Base-by-base conservation (phyloP, 495 filamentous ascomycete genomes). In the Penicillium lividum region DNA sequence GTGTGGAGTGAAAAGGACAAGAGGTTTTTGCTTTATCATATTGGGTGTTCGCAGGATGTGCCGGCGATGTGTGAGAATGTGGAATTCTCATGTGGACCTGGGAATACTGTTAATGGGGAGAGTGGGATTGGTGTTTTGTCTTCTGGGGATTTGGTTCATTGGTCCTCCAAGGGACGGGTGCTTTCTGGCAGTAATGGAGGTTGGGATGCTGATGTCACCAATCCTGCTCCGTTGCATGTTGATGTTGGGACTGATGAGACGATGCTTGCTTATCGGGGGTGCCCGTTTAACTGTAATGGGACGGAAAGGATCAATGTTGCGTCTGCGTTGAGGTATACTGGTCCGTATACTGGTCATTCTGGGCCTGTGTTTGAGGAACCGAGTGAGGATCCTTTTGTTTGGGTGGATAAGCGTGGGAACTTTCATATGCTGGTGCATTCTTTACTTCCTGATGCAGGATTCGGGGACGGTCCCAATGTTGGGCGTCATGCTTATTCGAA, bases 361-460 rank as follows among this genome's bases (percentile, higher is more conserved):
- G 29, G 18, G 4, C 62, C 61, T 3, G 56, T 66, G 8, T 66
- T 70, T 51, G 7, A 42, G 10, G 40, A 56, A 2, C 22, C 52
- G 47, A 70, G 66, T 30, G 72, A 79, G 55, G 73, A 77, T 55
- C 72, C 68, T 13, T 77, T 76, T 34, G 51, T 77, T 9, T 76
- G 76, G 76, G 68, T 63, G 3, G 74, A 77, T 38, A 73, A 70
- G 53, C 65, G 73, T 13, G 74, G 74, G 4, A 63, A 75, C 55
- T 79, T 68, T 59, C 73, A 77, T 57, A 63, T 74, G 25, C 60
- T 79, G 1, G 60, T 66, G 8, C 73, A 77, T 53, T 63, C 66
- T 33, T 56, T 76, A 18, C 69, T 75, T n/a, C 61, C 75, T 34
- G 70, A 69, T 7, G 60, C 68, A 7, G 61, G 61, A 3, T 59